A percentile compares a stretch with the other conserved stretches of the same genome.
Evolutionary conservation across 306 rosid species (phyloP).

Genomic region (Malus asiatica): DNA sequence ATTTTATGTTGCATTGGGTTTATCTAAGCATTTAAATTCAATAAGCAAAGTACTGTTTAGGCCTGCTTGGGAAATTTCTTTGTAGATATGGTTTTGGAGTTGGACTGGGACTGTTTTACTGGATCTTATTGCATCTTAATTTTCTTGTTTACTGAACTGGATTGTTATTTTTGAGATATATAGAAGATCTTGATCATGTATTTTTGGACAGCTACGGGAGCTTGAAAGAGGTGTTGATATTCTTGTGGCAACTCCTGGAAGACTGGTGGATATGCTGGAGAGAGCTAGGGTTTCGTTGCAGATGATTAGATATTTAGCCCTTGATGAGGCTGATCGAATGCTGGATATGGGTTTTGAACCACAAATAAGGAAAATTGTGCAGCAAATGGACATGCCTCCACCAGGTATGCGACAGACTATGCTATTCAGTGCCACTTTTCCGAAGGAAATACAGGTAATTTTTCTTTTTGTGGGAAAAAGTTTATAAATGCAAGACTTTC

Average conservation of each 20-base stretch:
- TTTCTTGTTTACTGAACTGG: neutral
- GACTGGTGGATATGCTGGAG: slow-evolving; percentile 88
- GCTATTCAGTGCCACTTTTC: slow-evolving; percentile 90
- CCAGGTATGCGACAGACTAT: slow-evolving; percentile 72
- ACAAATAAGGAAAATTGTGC: slow-evolving; percentile 66
- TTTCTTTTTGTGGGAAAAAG: neutral
- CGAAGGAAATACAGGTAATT: slow-evolving; percentile 78
- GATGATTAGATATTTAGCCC: slow-evolving; percentile 65
- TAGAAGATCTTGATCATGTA: slow-evolving; percentile 10
- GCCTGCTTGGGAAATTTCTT: neutral
- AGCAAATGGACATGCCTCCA: slow-evolving; percentile 90
- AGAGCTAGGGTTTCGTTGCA: slow-evolving; percentile 76
- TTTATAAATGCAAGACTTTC: neutral
- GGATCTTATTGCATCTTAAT: neutral
- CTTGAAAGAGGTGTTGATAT: slow-evolving; percentile 91
- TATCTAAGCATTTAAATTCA: neutral
- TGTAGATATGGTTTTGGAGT: neutral
- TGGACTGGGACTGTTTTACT: neutral
- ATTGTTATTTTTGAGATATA: neutral
- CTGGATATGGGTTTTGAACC: slow-evolving; percentile 86
- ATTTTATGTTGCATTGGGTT: neutral
- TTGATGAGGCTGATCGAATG: slow-evolving; percentile 81
- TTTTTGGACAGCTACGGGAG: slow-evolving; percentile 61
- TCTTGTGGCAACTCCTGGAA: slow-evolving; percentile 96
- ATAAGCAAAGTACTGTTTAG: neutral